A percentile compares a stretch with the other conserved stretches of the same genome.
Conservation (phyloP, 2,329 filamentous ascomycete genomes). For the Fusarium sp. region DNA sequence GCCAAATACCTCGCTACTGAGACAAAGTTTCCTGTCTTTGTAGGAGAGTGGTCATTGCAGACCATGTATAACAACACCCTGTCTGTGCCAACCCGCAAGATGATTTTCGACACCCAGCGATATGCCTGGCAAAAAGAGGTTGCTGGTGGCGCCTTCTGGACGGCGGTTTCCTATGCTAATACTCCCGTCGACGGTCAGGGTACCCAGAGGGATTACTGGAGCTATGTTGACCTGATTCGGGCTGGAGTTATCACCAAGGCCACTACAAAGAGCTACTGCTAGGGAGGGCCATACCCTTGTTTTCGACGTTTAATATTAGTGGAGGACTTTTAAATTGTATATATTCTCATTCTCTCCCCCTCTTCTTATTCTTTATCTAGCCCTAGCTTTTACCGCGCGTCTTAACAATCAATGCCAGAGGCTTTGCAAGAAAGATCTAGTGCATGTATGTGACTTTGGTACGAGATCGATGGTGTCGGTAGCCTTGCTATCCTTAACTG, state of each 20-base stretch:
- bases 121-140: constrained; percentile 3
- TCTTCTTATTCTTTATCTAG: too few species aligned
- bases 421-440: too few species aligned
- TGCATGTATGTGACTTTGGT: too few species aligned
- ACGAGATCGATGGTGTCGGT: too few species aligned
- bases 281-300: not conserved
- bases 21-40: constrained; percentile 2
- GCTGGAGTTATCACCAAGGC: constrained; percentile 4
- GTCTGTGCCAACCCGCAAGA: not conserved
- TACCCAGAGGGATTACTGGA: constrained; percentile 8
- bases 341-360: too few species aligned
- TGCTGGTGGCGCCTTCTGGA: constrained; percentile 2
- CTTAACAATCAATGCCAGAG: too few species aligned
- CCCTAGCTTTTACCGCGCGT: too few species aligned
- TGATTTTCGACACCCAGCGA: constrained; percentile 3
- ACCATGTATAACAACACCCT: constrained; percentile 7
- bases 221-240: not conserved
- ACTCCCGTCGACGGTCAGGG: constrained; percentile 2
- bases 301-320: too few species aligned
- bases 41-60: not conserved
- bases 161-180: not conserved
- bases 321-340: too few species aligned
- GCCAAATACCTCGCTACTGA: not conserved
- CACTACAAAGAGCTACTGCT: constrained; percentile 3
- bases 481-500: too few species aligned